phyloP scores from a whole-genome alignment of 257 asterid genomes.

The Oldenlandia corymbosa region DNA sequence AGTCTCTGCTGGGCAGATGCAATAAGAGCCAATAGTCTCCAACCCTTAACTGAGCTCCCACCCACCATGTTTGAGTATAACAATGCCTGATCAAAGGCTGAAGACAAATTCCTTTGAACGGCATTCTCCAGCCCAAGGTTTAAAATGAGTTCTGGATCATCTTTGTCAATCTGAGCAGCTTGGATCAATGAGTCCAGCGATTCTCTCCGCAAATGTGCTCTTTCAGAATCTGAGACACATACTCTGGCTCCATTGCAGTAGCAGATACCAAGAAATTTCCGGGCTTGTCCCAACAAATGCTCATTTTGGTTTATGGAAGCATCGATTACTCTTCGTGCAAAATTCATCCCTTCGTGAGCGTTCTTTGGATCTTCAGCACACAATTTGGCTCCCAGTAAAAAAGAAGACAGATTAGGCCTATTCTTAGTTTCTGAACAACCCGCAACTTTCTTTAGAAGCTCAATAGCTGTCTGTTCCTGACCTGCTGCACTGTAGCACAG shows the following conservation, averaged over 20 bases:
- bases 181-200: conserved; percentile 42
- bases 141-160: conserved; percentile 56
- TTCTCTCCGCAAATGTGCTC: conserved; percentile 45
- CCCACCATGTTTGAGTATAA: conserved; percentile 40
- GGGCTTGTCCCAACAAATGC: conserved; percentile 51
- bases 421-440: conserved; percentile 47
- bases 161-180: conserved; percentile 22
- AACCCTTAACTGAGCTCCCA: conserved; percentile 56
- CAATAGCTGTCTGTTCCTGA: conserved; percentile 48
- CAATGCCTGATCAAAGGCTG: conserved; percentile 58
- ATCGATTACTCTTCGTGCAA: conserved; percentile 44
- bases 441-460: conserved; percentile 57
- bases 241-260: conserved; percentile 65
- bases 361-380: conserved; percentile 51
- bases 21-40: conserved; percentile 68
- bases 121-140: conserved; percentile 66
- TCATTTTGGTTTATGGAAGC: conserved; percentile 26
- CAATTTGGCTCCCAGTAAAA: conserved; percentile 75
- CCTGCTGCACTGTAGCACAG: conserved; percentile 74
- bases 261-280: conserved; percentile 71
- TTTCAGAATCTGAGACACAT: conserved; percentile 54
- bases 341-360: conserved; percentile 48
- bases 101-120: conserved; percentile 52
- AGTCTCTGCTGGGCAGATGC: conserved; percentile 75
- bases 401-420: conserved; percentile 44